Conservation (phyloP, 768 basidiomycete genomes). For the Kwoniella sp. region DNA sequence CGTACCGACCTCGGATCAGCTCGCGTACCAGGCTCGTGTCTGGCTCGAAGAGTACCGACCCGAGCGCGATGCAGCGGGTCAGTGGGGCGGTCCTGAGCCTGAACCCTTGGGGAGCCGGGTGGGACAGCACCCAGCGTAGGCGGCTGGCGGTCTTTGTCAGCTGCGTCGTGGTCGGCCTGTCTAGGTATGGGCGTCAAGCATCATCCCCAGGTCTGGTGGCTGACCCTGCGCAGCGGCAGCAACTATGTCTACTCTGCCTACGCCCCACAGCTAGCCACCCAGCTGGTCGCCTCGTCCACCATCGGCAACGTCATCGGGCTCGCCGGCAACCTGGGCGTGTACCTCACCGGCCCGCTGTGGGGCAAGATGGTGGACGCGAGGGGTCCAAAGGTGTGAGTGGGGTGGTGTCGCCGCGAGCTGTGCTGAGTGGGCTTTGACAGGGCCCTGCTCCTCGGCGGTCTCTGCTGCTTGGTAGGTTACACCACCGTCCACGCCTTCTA, state of each 20-base stretch:
- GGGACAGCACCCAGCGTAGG: conserved; percentile 4
- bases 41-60: no score
- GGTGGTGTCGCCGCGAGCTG: not conserved
- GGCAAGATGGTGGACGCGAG: conserved; percentile 70
- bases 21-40: conserved; percentile 6
- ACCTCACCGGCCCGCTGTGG: conserved; percentile 69
- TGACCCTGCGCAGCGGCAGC: conserved; percentile 6
- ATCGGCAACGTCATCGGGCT: conserved; percentile 70
- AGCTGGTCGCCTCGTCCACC: conserved; percentile 70
- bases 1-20: conserved; percentile 2
- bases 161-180: conserved; percentile 16
- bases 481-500: conserved; percentile 67
- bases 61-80: no score
- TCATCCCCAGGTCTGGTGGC: not conserved
- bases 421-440: conserved; percentile 38
- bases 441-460: conserved; percentile 60
- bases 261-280: conserved; percentile 76
- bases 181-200: conserved; percentile 19
- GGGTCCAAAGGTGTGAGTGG: conserved; percentile 59
- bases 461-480: conserved; percentile 68
- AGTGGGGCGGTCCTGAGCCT: no score
- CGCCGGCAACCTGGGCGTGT: conserved; percentile 64
- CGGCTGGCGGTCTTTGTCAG: conserved; percentile 7
- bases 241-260: conserved; percentile 59
- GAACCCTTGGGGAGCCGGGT: conserved; percentile 4